These are phyloP conservation scores for Naegleria gruberi DNA, from an alignment of 208 protist genomes.

Conservation along the genomic window DNA sequence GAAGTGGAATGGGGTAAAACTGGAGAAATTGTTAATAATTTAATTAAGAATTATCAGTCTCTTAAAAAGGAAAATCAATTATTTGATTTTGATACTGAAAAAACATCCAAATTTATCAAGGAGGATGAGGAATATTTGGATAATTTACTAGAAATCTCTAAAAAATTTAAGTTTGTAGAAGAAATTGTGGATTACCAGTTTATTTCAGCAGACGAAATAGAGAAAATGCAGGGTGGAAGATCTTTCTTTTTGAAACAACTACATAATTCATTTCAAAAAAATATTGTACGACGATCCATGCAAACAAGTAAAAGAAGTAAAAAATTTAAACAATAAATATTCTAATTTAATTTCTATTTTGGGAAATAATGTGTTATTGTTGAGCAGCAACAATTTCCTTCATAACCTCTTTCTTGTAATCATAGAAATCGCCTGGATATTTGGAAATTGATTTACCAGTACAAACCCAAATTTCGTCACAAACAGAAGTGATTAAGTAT, in stretches of 20 bases:
- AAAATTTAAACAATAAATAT: no score
- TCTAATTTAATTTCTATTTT: no score
- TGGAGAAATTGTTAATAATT: not conserved
- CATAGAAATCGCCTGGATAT: slow-evolving; percentile 71
- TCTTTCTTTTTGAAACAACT: not conserved
- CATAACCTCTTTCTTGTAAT: slow-evolving; percentile 58
- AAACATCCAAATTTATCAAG: not conserved
- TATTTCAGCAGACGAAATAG: not conserved
- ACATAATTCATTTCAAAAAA: not conserved
- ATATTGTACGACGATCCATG: not conserved
- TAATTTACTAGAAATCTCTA: not conserved
- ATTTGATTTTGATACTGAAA: not conserved
- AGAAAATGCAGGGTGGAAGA: not conserved
- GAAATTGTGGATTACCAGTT: not conserved
- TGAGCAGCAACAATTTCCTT: slow-evolving; percentile 9
- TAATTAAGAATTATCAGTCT: not conserved
- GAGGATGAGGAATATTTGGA: no score
- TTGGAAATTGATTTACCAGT: slow-evolving; percentile 55
- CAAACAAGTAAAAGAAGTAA: no score
- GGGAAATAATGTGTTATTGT: no score
- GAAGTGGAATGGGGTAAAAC: not conserved
- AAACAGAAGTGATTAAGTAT: slow-evolving; percentile 78
- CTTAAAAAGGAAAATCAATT: not conserved
- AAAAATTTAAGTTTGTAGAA: not conserved
- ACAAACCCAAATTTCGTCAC: slow-evolving; percentile 77